Base-by-base conservation (phyloP, 2,329 filamentous ascomycete genomes). In the Neobulgaria alba region DNA sequence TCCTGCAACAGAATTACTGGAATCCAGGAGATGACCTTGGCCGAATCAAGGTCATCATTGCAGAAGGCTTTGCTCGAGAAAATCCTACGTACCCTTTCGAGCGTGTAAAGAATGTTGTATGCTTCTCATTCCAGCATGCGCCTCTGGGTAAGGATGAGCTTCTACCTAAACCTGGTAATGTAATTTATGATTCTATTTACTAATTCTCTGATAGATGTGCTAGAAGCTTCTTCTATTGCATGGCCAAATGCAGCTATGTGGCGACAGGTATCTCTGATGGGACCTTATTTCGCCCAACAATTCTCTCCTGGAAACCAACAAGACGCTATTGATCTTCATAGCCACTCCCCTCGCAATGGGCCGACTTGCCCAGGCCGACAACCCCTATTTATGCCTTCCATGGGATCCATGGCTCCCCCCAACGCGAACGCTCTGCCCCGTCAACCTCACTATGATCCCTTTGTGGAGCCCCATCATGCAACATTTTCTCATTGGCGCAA, bases 61-160 rank as follows among this genome's bases (percentile, higher is more conserved):
- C 82, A 35, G 85, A 90, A 57, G 80, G 84, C 0, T 78, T 87
- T 43, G 67, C 71, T 8, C 67, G 77, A 29, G 68, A 73, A 66
- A 48, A 53, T 2, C 41, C 63, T 1, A 63, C 65, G 2, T 61
- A 66, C 31, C 73, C 76, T 0, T 76, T 84, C 49, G 78, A 85
- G 52, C 68, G 77, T 30, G 66, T 84, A 47, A 83, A 81, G 56
- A 85, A 89, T 53, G 62, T 87, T 33, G 74, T 88, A 17, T 74
- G 75, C 10, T 92, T 94, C 61, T 81, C 86, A 1, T 94, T 93
- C 54, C 85, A 92, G 56, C 85, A 92, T 66, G 87, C 84, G 23
- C 86, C 87, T 1, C 63, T 84, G 40, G 72, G 86, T 90, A 65
- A 50, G 69, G 62, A 7, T 26, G 9, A 18, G n/a, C 15, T 10